phyloP scores from a whole-genome alignment of 768 basidiomycete species.

The Rhodotorula paludigena region DNA sequence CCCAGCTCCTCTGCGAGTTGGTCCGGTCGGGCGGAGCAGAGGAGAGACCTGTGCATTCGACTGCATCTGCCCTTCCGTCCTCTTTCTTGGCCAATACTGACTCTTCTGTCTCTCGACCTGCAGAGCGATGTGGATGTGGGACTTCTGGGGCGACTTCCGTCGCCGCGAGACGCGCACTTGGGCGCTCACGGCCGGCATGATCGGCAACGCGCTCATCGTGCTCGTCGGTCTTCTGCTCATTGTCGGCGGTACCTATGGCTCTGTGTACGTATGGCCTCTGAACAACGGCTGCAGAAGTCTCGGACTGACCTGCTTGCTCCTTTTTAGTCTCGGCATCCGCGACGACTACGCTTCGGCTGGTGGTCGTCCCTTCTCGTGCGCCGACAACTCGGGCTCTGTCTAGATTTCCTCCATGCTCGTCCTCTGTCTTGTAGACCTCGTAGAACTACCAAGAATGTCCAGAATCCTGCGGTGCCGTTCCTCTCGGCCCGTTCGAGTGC shows the following conservation, averaged over 20 bases:
- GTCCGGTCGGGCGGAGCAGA: no score
- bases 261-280: neutral
- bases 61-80: neutral
- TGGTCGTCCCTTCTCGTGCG: neutral
- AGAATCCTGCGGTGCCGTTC: no score
- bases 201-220: neutral
- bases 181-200: neutral
- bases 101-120: no score
- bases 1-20: no score
- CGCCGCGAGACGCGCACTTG: neutral
- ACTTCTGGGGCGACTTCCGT: neutral
- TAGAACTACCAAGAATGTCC: no score
- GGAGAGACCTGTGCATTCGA: no score
- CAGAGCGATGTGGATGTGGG: neutral
- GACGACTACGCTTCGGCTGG: neutral
- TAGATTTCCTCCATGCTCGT: no score
- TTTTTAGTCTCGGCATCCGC: neutral
- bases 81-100: no score
- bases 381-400: neutral
- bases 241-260: neutral
- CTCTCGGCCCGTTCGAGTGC: no score
- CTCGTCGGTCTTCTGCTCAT: neutral
- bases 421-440: no score
- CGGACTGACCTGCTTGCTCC: no score
- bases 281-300: accelerated